A percentile compares a stretch with the other conserved stretches of the same genome.
Evolutionary conservation across 768 basidiomycete species (phyloP).

Genomic region (Russula sp.): DNA sequence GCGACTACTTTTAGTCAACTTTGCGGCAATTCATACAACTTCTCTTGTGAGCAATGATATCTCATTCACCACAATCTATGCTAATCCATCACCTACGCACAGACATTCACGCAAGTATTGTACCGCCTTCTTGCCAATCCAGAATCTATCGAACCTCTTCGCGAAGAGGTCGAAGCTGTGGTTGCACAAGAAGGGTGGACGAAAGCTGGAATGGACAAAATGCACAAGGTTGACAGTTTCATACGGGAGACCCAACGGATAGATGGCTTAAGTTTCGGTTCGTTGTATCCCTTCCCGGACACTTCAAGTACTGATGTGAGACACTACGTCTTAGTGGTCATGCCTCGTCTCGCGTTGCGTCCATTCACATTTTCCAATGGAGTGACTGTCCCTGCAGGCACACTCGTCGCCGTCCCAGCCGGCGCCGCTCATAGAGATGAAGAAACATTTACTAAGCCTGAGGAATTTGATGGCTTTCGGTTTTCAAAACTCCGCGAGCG

Average conservation of each 20-base stretch:
- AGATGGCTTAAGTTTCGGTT: constrained; percentile 25
- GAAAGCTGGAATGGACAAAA: constrained; percentile 29
- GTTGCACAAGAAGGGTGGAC: constrained; percentile 31
- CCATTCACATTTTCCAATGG: constrained; percentile 44
- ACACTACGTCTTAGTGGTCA: constrained; percentile 17
- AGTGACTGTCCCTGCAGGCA: constrained; percentile 36
- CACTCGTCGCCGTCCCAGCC: constrained; percentile 31
- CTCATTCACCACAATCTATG: background rate
- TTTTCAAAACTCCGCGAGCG: constrained; percentile 27
- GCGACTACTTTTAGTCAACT: constrained; percentile 30
- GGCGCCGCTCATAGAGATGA: constrained; percentile 31
- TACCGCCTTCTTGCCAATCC: constrained; percentile 30
- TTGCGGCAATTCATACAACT: constrained; percentile 35
- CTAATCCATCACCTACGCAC: background rate
- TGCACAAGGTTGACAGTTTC: constrained; percentile 35
- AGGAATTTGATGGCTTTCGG: constrained; percentile 40
- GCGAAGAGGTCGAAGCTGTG: constrained; percentile 31
- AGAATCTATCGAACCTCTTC: constrained; percentile 28
- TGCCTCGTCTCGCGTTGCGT: constrained; percentile 33
- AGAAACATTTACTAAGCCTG: constrained; percentile 32
- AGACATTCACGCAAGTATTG: constrained; percentile 30
- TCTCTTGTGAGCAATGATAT: constrained; percentile 25
- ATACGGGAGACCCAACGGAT: constrained; percentile 32
- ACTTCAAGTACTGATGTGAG: background rate
- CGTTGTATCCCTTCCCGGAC: constrained; percentile 6